Percentiles rank a stretch among this genome's conserved stretches.
phyloP scores from a whole-genome alignment of 2,329 filamentous ascomycete genomes.

The Colletotrichum brevisporum region DNA sequence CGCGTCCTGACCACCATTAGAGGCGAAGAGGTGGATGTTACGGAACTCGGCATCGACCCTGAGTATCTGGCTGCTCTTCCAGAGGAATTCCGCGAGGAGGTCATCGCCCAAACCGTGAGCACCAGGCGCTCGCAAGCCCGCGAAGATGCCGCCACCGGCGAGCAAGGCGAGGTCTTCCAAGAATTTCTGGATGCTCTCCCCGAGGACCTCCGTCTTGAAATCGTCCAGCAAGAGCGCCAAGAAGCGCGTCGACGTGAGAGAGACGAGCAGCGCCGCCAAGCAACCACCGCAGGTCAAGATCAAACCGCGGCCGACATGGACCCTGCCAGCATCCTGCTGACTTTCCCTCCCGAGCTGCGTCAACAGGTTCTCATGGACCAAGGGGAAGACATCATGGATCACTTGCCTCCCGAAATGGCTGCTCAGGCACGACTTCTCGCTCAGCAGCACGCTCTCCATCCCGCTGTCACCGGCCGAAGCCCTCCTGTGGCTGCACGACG shows the following conservation, averaged over 20 bases:
- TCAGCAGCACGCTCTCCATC: slow-evolving; percentile 48
- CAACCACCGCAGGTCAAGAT: slow-evolving; percentile 68
- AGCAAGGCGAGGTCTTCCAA: slow-evolving; percentile 87
- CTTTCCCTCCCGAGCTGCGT: slow-evolving; percentile 86
- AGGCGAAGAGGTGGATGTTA: slow-evolving; percentile 92
- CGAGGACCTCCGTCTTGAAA: slow-evolving; percentile 88
- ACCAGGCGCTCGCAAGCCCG: slow-evolving; percentile 84
- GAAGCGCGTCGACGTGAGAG: slow-evolving; percentile 91
- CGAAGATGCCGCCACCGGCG: slow-evolving; percentile 76
- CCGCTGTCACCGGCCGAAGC: slow-evolving; percentile 49
- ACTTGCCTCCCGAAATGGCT: slow-evolving; percentile 87
- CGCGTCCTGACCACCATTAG: slow-evolving; percentile 87
- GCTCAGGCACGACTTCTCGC: slow-evolving; percentile 77
- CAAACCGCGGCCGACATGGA: slow-evolving; percentile 81
- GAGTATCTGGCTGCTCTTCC: slow-evolving; percentile 98
- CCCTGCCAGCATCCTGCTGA: slow-evolving; percentile 90
- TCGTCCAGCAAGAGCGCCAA: slow-evolving; percentile 89
- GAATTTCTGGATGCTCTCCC: slow-evolving; percentile 96
- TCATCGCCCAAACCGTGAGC: slow-evolving; percentile 91
- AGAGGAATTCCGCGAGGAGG: slow-evolving; percentile 95
- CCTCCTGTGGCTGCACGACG: slow-evolving; percentile 45
- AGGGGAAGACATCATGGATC: slow-evolving; percentile 87
- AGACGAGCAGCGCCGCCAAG: slow-evolving; percentile 81
- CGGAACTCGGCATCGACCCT: slow-evolving; percentile 91
- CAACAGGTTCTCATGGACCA: slow-evolving; percentile 93